Conservation (phyloP, 768 basidiomycete genomes). For the Mycena epipterygia region DNA sequence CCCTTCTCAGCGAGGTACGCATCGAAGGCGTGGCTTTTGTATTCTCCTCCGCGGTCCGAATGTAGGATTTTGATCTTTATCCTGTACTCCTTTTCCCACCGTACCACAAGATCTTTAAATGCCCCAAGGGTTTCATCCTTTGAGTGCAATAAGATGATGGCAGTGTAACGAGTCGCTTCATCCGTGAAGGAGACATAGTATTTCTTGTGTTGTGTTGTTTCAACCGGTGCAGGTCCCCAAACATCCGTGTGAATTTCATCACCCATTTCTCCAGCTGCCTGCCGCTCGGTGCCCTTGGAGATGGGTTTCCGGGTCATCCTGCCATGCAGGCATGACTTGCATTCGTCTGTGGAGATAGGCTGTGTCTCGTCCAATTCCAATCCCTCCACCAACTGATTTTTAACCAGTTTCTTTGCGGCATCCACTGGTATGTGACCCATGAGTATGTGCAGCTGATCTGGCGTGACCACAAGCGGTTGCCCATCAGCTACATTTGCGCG, state of each 20-base stretch:
- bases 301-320: conserved; percentile 45
- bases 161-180: conserved; percentile 42
- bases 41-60: conserved; percentile 47
- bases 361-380: conserved; percentile 38
- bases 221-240: conserved; percentile 48
- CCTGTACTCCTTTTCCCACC: conserved; percentile 40
- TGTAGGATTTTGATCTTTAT: conserved; percentile 42
- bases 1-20: conserved; percentile 35
- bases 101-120: conserved; percentile 41
- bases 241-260: conserved; percentile 51
- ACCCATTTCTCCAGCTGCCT: conserved; percentile 39
- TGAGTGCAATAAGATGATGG: conserved; percentile 36
- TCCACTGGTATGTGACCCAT: conserved; percentile 43
- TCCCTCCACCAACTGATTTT: conserved; percentile 41
- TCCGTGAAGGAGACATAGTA: conserved; percentile 53
- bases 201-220: conserved; percentile 32
- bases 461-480: conserved; percentile 15
- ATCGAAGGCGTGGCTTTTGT: conserved; percentile 37
- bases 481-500: conserved; percentile 1
- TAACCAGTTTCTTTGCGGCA: conserved; percentile 40
- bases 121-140: conserved; percentile 45
- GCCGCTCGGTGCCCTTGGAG: conserved; percentile 36
- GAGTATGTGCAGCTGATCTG: conserved; percentile 43
- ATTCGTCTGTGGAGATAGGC: conserved; percentile 35
- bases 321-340: conserved; percentile 45